A percentile compares a stretch with the other conserved stretches of the same genome.
phyloP scores from a whole-genome alignment of 805 yeast genomes.

The Kluyveromyces starmeri region DNA sequence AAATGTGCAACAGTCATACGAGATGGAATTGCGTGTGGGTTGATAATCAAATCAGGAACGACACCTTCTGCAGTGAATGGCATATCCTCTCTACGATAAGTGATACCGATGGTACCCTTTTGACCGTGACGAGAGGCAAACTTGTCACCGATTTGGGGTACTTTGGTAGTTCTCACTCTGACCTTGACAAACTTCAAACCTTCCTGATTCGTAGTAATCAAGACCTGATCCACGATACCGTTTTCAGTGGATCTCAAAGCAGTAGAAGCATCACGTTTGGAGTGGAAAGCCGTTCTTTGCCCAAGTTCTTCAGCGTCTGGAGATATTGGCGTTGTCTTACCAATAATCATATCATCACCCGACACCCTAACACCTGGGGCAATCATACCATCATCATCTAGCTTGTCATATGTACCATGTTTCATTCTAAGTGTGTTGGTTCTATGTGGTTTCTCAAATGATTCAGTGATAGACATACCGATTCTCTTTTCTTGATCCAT shows the following conservation, averaged over 20 bases:
- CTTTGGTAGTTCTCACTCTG: slow-evolving; percentile 96
- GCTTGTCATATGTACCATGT: slow-evolving; percentile 95
- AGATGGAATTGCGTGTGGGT: slow-evolving; percentile 99
- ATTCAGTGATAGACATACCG: slow-evolving; percentile 97
- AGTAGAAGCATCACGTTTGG: slow-evolving; percentile 97
- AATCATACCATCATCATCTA: slow-evolving; percentile 96
- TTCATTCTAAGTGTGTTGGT: slow-evolving; percentile 91
- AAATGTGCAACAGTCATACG: slow-evolving; percentile 99
- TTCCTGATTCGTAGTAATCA: slow-evolving; percentile 95
- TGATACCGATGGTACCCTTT: slow-evolving; percentile 99
- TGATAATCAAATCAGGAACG: slow-evolving; percentile 94
- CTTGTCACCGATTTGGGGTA: slow-evolving; percentile 98
- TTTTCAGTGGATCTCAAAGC: slow-evolving; percentile 94
- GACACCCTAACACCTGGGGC: slow-evolving; percentile 98
- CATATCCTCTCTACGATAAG: slow-evolving; percentile 98
- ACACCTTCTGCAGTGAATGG: slow-evolving; percentile 93
- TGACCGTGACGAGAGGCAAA: slow-evolving; percentile 99
- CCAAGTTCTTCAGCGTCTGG: slow-evolving; percentile 98
- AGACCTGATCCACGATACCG: slow-evolving; percentile 97
- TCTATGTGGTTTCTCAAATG: slow-evolving; percentile 93
- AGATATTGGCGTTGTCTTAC: slow-evolving; percentile 98
- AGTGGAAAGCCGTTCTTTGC: slow-evolving; percentile 95
- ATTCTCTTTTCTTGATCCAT: slow-evolving; percentile 98
- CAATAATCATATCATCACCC: slow-evolving; percentile 97
- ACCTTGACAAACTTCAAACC: slow-evolving; percentile 97